Evolutionary conservation across 2,329 filamentous ascomycete species (phyloP).

Genomic region (Xylaria sp.): DNA sequence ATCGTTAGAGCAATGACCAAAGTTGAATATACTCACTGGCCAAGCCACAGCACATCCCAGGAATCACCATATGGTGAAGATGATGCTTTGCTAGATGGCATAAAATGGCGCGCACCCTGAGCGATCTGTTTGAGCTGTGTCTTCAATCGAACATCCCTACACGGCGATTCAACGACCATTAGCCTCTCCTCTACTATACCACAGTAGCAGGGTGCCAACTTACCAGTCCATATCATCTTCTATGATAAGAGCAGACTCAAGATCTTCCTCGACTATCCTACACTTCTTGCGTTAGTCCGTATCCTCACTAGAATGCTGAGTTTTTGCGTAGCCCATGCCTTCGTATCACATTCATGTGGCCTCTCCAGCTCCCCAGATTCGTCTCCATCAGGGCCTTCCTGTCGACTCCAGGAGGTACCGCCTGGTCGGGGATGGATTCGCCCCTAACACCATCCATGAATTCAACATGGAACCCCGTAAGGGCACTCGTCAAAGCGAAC

Average conservation of each 20-base stretch:
- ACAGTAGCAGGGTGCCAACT: not conserved
- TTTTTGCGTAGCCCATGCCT: conserved; percentile 27
- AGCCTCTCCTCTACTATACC: not conserved
- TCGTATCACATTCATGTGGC: conserved; percentile 47
- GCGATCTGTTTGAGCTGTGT: conserved; percentile 42
- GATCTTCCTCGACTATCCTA: conserved; percentile 43
- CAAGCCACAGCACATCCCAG: conserved; percentile 40
- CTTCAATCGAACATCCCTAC: conserved; percentile 43
- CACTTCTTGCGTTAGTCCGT: not conserved
- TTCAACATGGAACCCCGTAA: conserved; percentile 50
- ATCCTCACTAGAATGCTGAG: not conserved
- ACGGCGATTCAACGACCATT: not conserved
- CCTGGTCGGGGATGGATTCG: conserved; percentile 48
- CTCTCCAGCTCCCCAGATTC: conserved; percentile 49
- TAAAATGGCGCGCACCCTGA: conserved; percentile 40
- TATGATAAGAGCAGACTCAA: conserved; percentile 46
- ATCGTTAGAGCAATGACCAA: not conserved
- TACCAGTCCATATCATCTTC: conserved; percentile 50
- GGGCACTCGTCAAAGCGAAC: conserved; percentile 48
- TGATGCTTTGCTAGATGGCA: conserved; percentile 30
- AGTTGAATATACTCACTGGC: conserved; percentile 28
- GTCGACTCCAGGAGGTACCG: conserved; percentile 45
- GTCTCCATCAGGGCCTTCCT: conserved; percentile 37
- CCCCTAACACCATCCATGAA: conserved; percentile 51
- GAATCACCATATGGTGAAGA: conserved; percentile 38